These are phyloP conservation scores for Podosphaera aphanis DNA, from an alignment of 2,329 filamentous ascomycete genomes.

Conservation along the genomic window DNA sequence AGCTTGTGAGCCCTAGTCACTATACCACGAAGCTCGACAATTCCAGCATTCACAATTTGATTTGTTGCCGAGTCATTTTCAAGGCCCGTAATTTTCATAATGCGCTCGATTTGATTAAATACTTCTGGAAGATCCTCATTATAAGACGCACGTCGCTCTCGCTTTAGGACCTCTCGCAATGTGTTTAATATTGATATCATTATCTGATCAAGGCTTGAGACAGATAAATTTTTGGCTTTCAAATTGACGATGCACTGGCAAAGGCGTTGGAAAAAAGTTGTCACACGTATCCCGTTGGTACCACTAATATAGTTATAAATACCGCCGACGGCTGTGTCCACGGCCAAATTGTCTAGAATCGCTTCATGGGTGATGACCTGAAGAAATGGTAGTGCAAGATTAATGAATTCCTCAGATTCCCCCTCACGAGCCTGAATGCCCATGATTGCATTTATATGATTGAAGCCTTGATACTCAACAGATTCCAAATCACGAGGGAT, in stretches of 20 bases:
- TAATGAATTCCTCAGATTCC: slow-evolving; percentile 6
- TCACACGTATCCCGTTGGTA: slow-evolving; percentile 12
- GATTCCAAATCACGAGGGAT: slow-evolving; percentile 6
- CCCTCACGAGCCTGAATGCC: slow-evolving; percentile 5
- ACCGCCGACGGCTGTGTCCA: slow-evolving; percentile 16
- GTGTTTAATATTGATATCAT: slow-evolving; percentile 6
- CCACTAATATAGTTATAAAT: slow-evolving; percentile 18
- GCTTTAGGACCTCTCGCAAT: slow-evolving; percentile 10
- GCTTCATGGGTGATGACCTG: slow-evolving; percentile 15
- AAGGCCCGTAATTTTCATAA: slow-evolving; percentile 2
- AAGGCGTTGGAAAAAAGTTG: slow-evolving; percentile 14
- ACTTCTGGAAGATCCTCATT: slow-evolving; percentile 10
- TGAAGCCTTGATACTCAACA: slow-evolving; percentile 3
- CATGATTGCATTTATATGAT: slow-evolving; percentile 7
- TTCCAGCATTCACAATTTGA: slow-evolving; percentile 3
- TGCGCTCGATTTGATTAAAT: slow-evolving; percentile 5
- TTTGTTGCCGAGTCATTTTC: slow-evolving; percentile 4
- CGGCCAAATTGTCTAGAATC: slow-evolving; percentile 16
- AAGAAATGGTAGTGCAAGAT: slow-evolving; percentile 9
- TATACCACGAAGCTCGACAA: slow-evolving; percentile 5
- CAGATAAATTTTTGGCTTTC: neutral
- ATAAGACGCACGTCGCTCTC: slow-evolving; percentile 8
- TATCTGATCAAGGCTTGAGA: slow-evolving; percentile 5
- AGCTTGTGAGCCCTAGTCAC: slow-evolving; percentile 4
- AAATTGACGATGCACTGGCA: slow-evolving; percentile 3